These are phyloP conservation scores for Fusarium bactridioides DNA, from an alignment of 2,329 filamentous ascomycete species.

Conservation along the genomic window DNA sequence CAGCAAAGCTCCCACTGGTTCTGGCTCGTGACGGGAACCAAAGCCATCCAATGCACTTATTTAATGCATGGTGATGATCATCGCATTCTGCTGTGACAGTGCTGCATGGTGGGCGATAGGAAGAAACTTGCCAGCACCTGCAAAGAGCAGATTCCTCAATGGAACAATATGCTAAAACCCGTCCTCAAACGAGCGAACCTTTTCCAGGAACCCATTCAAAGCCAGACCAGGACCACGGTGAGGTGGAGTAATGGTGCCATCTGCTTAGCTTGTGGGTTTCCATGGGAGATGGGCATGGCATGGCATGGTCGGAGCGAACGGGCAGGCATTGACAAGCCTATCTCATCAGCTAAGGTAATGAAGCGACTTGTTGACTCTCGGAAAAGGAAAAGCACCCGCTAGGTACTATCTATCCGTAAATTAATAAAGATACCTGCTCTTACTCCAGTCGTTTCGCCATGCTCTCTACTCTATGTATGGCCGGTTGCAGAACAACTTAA, in stretches of 20 bases:
- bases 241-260: constrained; percentile 44
- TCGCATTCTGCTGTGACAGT: constrained; percentile 14
- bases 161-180: constrained; percentile 1
- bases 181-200: constrained; percentile 16
- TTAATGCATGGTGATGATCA: constrained; percentile 4
- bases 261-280: constrained; percentile 31
- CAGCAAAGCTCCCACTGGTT: constrained; percentile 10
- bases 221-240: constrained; percentile 37
- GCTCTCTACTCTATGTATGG: background rate
- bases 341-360: constrained; percentile 22
- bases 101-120: constrained; percentile 11
- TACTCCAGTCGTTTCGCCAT: background rate
- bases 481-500: constrained; percentile 36
- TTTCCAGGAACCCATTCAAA: constrained; percentile 27
- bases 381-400: constrained; percentile 28
- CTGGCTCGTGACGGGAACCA: background rate
- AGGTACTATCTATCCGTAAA: background rate
- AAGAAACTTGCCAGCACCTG: constrained; percentile 5
- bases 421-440: constrained; percentile 4
- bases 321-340: constrained; percentile 30
- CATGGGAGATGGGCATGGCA: constrained; percentile 26
- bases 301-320: constrained; percentile 9
- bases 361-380: constrained; percentile 13
- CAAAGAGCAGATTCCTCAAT: background rate
- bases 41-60: background rate